These are phyloP conservation scores for Polytrichum commune DNA, from an alignment of 225 moss, liverwort and hornwort genomes.

Conservation along the genomic window DNA sequence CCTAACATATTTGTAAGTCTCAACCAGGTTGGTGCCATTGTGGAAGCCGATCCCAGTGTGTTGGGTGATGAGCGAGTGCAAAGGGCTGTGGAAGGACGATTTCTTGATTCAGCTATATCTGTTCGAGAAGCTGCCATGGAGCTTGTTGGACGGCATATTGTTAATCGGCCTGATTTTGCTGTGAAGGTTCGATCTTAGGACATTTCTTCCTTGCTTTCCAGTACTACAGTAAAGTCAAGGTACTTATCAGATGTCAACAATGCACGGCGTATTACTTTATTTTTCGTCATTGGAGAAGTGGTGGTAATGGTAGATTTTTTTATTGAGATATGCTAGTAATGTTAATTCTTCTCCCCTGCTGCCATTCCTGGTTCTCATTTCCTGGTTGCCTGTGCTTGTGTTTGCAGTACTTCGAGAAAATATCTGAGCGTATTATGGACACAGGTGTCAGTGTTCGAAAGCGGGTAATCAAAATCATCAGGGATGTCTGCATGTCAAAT, in stretches of 20 bases:
- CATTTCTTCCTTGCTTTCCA: neutral
- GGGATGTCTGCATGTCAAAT: constrained; percentile 93
- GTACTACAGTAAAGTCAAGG: too few species aligned
- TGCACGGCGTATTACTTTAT: too few species aligned
- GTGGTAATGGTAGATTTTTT: too few species aligned
- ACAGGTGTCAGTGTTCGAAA: constrained; percentile 99
- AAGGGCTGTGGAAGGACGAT: constrained; percentile 90
- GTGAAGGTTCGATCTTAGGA: constrained; percentile 52
- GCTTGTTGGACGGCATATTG: constrained; percentile 93
- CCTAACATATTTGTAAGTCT: constrained; percentile 3
- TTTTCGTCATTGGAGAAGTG: too few species aligned
- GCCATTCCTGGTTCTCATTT: constrained; percentile 3
- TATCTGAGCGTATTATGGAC: constrained; percentile 98
- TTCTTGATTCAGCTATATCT: constrained; percentile 97
- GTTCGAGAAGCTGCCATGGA: constrained; percentile 99
- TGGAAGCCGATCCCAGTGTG: constrained; percentile 87
- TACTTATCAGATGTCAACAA: too few species aligned
- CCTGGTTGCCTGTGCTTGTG: neutral
- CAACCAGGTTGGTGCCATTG: constrained; percentile 77
- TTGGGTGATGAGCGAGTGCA: constrained; percentile 92
- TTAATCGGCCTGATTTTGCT: constrained; percentile 88
- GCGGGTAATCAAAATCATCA: constrained; percentile 95
- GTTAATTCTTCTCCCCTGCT: neutral
- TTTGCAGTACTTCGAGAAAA: constrained; percentile 91
- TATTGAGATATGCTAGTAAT: too few species aligned